Percentiles rank a stretch among this genome's conserved stretches.
These are phyloP conservation scores for Salvia splendens DNA, from an alignment of 257 asterid genomes.

Conservation along the genomic window DNA sequence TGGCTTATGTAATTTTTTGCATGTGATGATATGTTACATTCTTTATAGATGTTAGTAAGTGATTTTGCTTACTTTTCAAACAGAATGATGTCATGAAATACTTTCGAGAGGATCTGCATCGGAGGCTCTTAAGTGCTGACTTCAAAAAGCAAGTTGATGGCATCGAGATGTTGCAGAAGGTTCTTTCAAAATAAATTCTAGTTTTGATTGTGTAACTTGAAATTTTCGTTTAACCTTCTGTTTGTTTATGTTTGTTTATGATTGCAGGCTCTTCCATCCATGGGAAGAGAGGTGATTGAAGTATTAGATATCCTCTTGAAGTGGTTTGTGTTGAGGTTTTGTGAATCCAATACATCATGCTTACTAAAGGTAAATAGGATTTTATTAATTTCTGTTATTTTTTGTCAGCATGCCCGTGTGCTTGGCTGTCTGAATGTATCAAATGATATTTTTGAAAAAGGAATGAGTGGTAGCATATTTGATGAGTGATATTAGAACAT, in stretches of 20 bases:
- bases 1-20: slow-evolving; percentile 9
- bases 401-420: slow-evolving; percentile 5
- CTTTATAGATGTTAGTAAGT: slow-evolving; percentile 26
- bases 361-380: slow-evolving; percentile 63
- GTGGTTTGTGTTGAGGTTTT: slow-evolving; percentile 93
- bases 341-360: slow-evolving; percentile 94
- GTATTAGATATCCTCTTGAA: slow-evolving; percentile 82
- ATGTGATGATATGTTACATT: slow-evolving; percentile 5
- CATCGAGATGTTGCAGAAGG: slow-evolving; percentile 98
- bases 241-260: slow-evolving; percentile 31
- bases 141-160: slow-evolving; percentile 99
- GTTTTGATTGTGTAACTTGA: slow-evolving; percentile 27
- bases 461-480: neutral
- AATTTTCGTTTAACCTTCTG: slow-evolving; percentile 22
- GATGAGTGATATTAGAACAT: too few species aligned
- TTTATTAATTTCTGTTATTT: slow-evolving; percentile 10
- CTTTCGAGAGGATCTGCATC: slow-evolving; percentile 93
- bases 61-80: slow-evolving; percentile 24
- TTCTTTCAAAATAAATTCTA: slow-evolving; percentile 34
- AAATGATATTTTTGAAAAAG: slow-evolving; percentile 9
- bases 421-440: slow-evolving; percentile 6
- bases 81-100: slow-evolving; percentile 89
- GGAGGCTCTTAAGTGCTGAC: slow-evolving; percentile 85
- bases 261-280: slow-evolving; percentile 78
- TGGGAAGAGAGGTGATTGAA: slow-evolving; percentile 74